Evolutionary conservation across 1,139 yeast species (phyloP).

Genomic region (Saccharomyces hybrid): DNA sequence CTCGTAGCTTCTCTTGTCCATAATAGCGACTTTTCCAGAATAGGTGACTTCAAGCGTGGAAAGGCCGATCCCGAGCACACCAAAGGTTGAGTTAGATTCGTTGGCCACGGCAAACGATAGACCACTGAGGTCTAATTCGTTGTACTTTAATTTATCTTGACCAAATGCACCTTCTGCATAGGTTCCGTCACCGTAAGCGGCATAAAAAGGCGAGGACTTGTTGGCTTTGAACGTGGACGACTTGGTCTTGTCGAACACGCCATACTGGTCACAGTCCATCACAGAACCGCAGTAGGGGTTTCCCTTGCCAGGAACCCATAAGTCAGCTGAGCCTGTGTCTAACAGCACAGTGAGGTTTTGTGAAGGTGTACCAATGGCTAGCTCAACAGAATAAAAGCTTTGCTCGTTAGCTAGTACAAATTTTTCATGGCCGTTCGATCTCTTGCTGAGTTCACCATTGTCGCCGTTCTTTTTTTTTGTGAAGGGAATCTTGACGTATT

Average conservation of each 20-base stretch:
- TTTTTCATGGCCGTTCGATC: neutral
- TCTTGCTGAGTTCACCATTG: neutral
- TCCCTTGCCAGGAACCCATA: conserved; percentile 43
- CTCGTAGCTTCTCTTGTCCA: conserved; percentile 7
- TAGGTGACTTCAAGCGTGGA: conserved; percentile 41
- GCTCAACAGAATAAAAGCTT: conserved; percentile 43
- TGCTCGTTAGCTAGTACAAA: conserved; percentile 10
- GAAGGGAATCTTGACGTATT: neutral
- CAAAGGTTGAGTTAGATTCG: conserved; percentile 42
- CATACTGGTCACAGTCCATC: conserved; percentile 24
- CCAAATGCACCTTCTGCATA: conserved; percentile 55
- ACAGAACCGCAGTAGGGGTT: conserved; percentile 3
- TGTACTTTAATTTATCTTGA: conserved; percentile 38
- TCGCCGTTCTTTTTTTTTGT: neutral
- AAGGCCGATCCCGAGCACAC: conserved; percentile 55
- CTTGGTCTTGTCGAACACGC: conserved; percentile 40
- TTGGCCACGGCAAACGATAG: conserved; percentile 52
- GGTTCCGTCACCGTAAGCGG: conserved; percentile 54
- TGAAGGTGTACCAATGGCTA: conserved; percentile 48
- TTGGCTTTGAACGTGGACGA: conserved; percentile 41
- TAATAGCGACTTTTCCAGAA: conserved; percentile 3
- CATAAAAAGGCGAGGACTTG: conserved; percentile 36
- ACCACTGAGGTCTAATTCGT: conserved; percentile 33
- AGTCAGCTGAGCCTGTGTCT: conserved; percentile 64
- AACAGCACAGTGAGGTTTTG: conserved; percentile 45